phyloP scores from a whole-genome alignment of 192 early-diverging fungal species.

The Powellomyces hirtus region DNA sequence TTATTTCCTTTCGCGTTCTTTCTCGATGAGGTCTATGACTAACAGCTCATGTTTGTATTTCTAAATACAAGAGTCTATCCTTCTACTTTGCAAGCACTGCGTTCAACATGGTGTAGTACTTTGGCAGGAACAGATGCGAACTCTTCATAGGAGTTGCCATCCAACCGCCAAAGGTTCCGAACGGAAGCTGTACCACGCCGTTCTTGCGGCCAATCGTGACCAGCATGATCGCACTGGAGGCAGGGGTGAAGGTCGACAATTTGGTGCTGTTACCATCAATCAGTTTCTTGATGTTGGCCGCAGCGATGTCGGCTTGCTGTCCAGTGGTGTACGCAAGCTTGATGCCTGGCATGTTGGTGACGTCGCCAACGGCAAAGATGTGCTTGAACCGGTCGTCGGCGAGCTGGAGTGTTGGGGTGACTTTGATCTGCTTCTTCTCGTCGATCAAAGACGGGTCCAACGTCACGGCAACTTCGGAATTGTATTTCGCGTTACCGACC shows the following conservation, averaged over 20 bases:
- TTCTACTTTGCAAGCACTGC: not conserved
- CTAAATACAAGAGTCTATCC: no score
- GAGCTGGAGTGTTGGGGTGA: conserved; percentile 71
- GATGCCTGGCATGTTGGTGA: conserved; percentile 45
- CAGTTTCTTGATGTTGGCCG: conserved; percentile 29
- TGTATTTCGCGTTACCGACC: conserved; percentile 69
- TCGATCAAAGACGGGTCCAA: conserved; percentile 56
- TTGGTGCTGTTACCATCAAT: conserved; percentile 1
- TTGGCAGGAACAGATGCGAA: not conserved
- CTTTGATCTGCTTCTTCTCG: conserved; percentile 57
- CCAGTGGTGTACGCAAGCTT: conserved; percentile 15
- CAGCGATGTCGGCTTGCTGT: conserved; percentile 18
- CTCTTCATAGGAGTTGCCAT: not conserved
- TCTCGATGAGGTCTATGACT: no score
- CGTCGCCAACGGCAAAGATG: conserved; percentile 77
- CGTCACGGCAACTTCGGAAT: conserved; percentile 58
- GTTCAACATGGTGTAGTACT: not conserved
- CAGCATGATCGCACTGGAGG: not conserved
- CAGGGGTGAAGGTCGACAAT: not conserved
- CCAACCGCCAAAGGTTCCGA: conserved; percentile 1
- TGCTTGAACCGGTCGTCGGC: conserved; percentile 50
- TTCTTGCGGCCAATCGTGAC: conserved; percentile 31
- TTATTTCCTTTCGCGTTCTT: no score
- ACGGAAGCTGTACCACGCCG: conserved; percentile 30
- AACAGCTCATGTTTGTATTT: no score